Conservation (phyloP, 2,329 filamentous ascomycete genomes). For the Fusarium foetens region DNA sequence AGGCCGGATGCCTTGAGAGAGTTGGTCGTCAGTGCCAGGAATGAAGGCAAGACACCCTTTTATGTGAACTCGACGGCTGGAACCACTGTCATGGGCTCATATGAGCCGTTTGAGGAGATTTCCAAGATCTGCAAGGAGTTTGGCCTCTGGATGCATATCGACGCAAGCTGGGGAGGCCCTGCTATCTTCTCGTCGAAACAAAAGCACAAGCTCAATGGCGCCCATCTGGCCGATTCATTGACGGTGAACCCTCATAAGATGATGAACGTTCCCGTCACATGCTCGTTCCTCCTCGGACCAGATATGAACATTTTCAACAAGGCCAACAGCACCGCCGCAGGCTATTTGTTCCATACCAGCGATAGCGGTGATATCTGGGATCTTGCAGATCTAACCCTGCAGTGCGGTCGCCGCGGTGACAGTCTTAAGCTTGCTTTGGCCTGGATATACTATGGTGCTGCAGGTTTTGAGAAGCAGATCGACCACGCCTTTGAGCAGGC, state of each 20-base stretch:
- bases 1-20: constrained; percentile 70
- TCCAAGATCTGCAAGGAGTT: constrained; percentile 75
- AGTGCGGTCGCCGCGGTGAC: constrained; percentile 90
- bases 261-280: constrained; percentile 90
- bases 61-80: constrained; percentile 97
- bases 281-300: constrained; percentile 84
- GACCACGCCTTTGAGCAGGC: constrained; percentile 80
- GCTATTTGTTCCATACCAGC: constrained; percentile 81
- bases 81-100: constrained; percentile 91
- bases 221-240: constrained; percentile 80
- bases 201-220: constrained; percentile 72
- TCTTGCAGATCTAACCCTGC: constrained; percentile 89
- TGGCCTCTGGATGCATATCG: constrained; percentile 90
- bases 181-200: constrained; percentile 80
- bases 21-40: constrained; percentile 69
- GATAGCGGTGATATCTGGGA: constrained; percentile 77
- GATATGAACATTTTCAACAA: constrained; percentile 81
- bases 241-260: constrained; percentile 98
- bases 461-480: constrained; percentile 76
- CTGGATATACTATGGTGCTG: constrained; percentile 88
- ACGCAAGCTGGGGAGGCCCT: constrained; percentile 89
- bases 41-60: constrained; percentile 80
- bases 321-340: constrained; percentile 87
- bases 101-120: constrained; percentile 80
- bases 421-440: constrained; percentile 85